These are phyloP conservation scores for Wickerhamiella infanticola DNA, from an alignment of 1,139 yeast genomes.

Conservation along the genomic window DNA sequence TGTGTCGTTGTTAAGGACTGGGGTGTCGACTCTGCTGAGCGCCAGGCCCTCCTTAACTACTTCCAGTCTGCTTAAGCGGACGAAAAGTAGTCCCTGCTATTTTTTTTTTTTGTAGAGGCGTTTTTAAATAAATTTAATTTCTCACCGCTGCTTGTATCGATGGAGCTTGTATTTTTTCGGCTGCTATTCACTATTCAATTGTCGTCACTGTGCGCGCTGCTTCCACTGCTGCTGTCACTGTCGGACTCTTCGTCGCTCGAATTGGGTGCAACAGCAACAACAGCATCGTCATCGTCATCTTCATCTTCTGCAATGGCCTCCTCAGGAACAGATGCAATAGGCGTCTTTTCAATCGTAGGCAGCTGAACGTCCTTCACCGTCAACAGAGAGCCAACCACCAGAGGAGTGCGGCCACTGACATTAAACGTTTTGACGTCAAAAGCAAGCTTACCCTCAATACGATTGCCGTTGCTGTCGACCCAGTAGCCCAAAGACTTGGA, in stretches of 20 bases:
- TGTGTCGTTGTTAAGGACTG: slow-evolving; percentile 99
- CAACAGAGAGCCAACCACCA: slow-evolving; percentile 69
- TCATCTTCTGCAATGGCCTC: background rate
- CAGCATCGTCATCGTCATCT: background rate
- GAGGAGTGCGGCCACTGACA: slow-evolving; percentile 66
- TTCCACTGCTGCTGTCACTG: slow-evolving; percentile 1
- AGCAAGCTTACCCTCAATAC: slow-evolving; percentile 64
- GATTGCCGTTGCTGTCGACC: slow-evolving; percentile 58
- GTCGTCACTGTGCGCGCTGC: background rate
- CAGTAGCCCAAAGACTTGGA: slow-evolving; percentile 63
- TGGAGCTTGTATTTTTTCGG: too few species aligned
- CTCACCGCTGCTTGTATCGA: too few species aligned
- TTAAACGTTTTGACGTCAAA: slow-evolving; percentile 61
- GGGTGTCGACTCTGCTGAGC: slow-evolving; percentile 99
- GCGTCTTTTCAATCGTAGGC: slow-evolving; percentile 5
- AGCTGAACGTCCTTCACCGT: slow-evolving; percentile 11
- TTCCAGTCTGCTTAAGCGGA: slow-evolving; percentile 67
- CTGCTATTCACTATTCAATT: background rate
- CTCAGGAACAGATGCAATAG: background rate
- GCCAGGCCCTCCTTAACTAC: slow-evolving; percentile 92
- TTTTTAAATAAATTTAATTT: background rate
- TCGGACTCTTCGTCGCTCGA: background rate
- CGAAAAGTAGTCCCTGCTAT: background rate
- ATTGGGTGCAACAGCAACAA: background rate
- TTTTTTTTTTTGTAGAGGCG: background rate